A percentile compares a stretch with the other conserved stretches of the same genome.
Evolutionary conservation across 1,139 yeast genomes (phyloP).

Genomic region (Pichia sp.): DNA sequence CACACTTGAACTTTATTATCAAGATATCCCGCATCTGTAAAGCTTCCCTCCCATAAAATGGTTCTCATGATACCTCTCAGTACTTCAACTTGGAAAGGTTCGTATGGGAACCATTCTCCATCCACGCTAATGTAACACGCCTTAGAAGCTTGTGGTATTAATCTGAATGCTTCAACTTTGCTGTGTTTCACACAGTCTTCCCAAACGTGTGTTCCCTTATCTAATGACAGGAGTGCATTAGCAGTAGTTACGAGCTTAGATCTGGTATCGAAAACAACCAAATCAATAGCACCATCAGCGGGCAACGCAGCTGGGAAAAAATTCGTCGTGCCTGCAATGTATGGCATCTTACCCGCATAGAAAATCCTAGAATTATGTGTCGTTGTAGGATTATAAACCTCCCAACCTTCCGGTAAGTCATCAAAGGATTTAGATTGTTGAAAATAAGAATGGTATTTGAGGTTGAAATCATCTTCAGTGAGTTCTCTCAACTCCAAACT

Average conservation of each 20-base stretch:
- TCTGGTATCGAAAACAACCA: conserved; percentile 61
- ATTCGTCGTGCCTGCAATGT: conserved; percentile 70
- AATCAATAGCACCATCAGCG: conserved; percentile 79
- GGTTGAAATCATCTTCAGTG: conserved; percentile 29
- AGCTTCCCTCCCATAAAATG: conserved; percentile 24
- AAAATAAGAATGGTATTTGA: conserved; percentile 33
- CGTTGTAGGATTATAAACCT: conserved; percentile 38
- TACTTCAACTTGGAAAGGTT: conserved; percentile 78
- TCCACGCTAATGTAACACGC: conserved; percentile 71
- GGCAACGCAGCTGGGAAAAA: conserved; percentile 94
- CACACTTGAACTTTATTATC: conserved; percentile 2
- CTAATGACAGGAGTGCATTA: conserved; percentile 56
- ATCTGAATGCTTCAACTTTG: conserved; percentile 71
- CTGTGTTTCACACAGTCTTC: conserved; percentile 62
- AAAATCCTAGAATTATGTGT: conserved; percentile 58
- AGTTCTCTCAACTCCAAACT: conserved; percentile 9
- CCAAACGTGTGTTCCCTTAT: conserved; percentile 69
- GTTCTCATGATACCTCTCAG: conserved; percentile 43
- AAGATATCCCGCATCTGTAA: conserved; percentile 25
- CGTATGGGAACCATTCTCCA: conserved; percentile 80
- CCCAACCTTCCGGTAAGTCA: conserved; percentile 46
- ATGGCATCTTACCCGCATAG: conserved; percentile 92
- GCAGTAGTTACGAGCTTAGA: conserved; percentile 51
- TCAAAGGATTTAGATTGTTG: conserved; percentile 4
- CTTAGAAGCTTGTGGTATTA: conserved; percentile 45